Evolutionary conservation across 1,139 yeast genomes (phyloP).

Genomic region (Sugiyamaella paludigena): DNA sequence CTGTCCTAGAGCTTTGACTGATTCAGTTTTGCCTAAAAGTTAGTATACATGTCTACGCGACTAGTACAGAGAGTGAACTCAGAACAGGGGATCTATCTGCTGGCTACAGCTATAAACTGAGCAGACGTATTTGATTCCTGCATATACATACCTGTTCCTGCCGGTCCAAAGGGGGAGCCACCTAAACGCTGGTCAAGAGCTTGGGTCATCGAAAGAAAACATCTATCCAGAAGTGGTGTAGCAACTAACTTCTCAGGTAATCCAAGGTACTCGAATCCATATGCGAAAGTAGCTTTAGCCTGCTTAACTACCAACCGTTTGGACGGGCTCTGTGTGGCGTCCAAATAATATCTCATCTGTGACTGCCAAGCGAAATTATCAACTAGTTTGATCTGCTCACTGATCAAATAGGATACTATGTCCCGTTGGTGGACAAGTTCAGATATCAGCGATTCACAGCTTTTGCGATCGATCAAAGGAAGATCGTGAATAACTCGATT

Average conservation of each 20-base stretch:
- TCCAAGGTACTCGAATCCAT: conserved; percentile 86
- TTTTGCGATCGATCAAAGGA: conserved; percentile 42
- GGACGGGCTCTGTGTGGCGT: conserved; percentile 21
- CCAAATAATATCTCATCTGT: conserved; percentile 53
- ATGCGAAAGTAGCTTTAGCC: conserved; percentile 50
- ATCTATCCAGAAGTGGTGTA: conserved; percentile 68
- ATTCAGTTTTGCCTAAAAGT: conserved; percentile 62
- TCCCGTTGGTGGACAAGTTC: conserved; percentile 66
- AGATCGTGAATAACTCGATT: conserved; percentile 36
- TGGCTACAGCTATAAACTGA: too few species aligned
- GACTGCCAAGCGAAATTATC: conserved; percentile 48
- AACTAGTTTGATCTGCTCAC: conserved; percentile 19
- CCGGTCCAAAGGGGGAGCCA: conserved; percentile 96
- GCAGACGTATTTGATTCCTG: too few species aligned
- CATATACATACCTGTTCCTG: conserved; percentile 82
- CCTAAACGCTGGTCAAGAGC: conserved; percentile 74
- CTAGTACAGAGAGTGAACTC: too few species aligned
- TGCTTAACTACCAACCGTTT: conserved; percentile 51
- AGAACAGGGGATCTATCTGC: too few species aligned
- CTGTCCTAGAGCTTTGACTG: conserved; percentile 80
- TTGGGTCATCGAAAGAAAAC: conserved; percentile 68
- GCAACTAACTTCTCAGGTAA: conserved; percentile 69
- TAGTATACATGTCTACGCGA: conserved; percentile 13
- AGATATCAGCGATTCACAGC: conserved; percentile 58
- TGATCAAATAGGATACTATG: conserved; percentile 37